Evolutionary conservation across 768 basidiomycete species (phyloP).

Genomic region (Kwoniella pini): DNA sequence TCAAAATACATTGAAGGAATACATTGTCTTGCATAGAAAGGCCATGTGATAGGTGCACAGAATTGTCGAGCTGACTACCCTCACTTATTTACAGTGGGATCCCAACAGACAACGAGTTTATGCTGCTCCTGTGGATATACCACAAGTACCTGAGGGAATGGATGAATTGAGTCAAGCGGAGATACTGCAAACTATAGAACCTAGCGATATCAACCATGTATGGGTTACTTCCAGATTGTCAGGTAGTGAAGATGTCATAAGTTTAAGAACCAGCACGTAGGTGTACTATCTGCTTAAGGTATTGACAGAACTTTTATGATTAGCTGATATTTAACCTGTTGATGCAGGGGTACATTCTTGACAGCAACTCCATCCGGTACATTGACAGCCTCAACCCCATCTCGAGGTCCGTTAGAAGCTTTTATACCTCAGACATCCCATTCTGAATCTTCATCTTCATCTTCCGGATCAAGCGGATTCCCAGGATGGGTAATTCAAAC

Average conservation of each 20-base stretch:
- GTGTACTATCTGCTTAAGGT: conserved; percentile 18
- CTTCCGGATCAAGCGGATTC: conserved; percentile 31
- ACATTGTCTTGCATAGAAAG: no score
- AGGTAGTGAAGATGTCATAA: conserved; percentile 51
- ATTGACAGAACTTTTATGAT: no score
- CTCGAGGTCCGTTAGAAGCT: conserved; percentile 52
- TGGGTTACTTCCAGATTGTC: conserved; percentile 52
- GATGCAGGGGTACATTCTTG: conserved; percentile 50
- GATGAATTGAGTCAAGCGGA: conserved; percentile 45
- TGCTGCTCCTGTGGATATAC: conserved; percentile 50
- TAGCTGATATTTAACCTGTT: not conserved
- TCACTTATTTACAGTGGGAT: conserved; percentile 41
- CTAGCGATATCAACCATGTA: conserved; percentile 52
- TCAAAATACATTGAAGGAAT: not conserved
- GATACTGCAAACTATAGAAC: conserved; percentile 47
- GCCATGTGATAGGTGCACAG: no score
- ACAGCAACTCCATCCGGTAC: conserved; percentile 51
- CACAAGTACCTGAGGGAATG: conserved; percentile 48
- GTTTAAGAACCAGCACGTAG: conserved; percentile 46
- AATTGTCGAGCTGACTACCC: not conserved
- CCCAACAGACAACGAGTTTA: conserved; percentile 47
- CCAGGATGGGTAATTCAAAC: conserved; percentile 44
- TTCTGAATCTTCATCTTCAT: conserved; percentile 18
- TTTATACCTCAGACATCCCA: conserved; percentile 48
- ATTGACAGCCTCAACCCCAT: conserved; percentile 48